Conservation (phyloP, 106 monocot species). For the Dioscorea alata region DNA sequence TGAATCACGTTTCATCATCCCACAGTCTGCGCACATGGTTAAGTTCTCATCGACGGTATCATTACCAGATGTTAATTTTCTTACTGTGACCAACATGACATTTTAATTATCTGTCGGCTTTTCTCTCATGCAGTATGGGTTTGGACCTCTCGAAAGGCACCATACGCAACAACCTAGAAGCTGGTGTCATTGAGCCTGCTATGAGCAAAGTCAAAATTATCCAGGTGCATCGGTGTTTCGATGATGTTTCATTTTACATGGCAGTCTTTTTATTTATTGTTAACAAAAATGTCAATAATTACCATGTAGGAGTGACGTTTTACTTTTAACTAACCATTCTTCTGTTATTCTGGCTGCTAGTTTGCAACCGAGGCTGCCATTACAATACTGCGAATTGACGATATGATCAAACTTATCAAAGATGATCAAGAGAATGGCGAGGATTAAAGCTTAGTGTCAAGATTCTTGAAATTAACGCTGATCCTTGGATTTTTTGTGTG, state of each 20-base stretch:
- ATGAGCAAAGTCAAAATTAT: slow-evolving; percentile 99
- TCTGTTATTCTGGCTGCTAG: slow-evolving; percentile 27
- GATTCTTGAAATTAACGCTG: too few species aligned
- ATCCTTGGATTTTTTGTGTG: too few species aligned
- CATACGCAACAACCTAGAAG: slow-evolving; percentile 83
- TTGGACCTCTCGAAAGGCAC: slow-evolving; percentile 73
- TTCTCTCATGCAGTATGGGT: slow-evolving; percentile 64
- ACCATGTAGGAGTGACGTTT: too few species aligned
- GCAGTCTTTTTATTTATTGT: not conserved
- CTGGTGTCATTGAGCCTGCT: slow-evolving; percentile 93
- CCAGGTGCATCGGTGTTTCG: slow-evolving; percentile 35
- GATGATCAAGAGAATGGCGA: slow-evolving; percentile 65
- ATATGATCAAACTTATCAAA: slow-evolving; percentile 88
- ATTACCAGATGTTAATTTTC: too few species aligned
- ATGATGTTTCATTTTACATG: not conserved
- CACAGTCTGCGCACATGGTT: too few species aligned
- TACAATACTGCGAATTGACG: slow-evolving; percentile 93
- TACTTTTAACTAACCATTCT: too few species aligned
- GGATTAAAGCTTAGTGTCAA: slow-evolving; percentile 10
- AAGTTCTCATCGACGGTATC: too few species aligned
- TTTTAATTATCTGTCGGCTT: too few species aligned
- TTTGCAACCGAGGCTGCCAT: slow-evolving; percentile 99
- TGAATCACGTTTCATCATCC: too few species aligned
- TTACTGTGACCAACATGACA: too few species aligned
- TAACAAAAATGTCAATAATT: too few species aligned